Conservation (phyloP, 495 filamentous ascomycete species). For the Physcia stellaris region DNA sequence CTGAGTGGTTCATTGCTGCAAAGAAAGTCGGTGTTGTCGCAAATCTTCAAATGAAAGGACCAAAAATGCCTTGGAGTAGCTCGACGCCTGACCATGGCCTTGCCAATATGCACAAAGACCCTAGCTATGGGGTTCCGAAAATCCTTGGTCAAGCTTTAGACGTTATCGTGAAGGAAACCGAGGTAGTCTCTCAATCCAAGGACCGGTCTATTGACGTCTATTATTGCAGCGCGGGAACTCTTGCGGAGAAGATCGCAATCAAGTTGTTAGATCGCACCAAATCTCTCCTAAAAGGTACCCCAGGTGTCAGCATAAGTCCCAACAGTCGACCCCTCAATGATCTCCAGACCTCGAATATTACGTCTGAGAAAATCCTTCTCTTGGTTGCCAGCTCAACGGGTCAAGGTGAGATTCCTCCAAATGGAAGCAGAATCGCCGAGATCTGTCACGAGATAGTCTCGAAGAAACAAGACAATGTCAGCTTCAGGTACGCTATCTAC, state of each 20-base stretch:
- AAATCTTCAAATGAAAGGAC: not conserved
- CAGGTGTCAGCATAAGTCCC: not conserved
- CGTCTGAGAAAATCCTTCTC: constrained; percentile 7
- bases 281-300: not conserved
- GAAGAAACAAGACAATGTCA: not conserved
- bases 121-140: no score
- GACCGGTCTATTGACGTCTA: constrained; percentile 4
- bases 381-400: constrained; percentile 15
- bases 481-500: constrained; percentile 12
- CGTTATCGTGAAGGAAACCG: no score
- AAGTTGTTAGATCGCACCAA: constrained; percentile 8
- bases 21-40: not conserved
- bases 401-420: constrained; percentile 13
- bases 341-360: constrained; percentile 5
- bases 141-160: no score
- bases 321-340: constrained; percentile 4
- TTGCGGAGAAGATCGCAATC: constrained; percentile 14
- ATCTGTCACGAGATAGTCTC: not conserved
- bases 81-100: no score
- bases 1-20: not conserved
- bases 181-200: no score
- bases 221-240: constrained; percentile 17
- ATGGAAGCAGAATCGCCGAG: constrained; percentile 8
- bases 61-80: no score
- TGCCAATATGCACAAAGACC: no score